Conservation (phyloP, 2,329 filamentous ascomycete genomes). For the Tolypocladium guangdongense region DNA sequence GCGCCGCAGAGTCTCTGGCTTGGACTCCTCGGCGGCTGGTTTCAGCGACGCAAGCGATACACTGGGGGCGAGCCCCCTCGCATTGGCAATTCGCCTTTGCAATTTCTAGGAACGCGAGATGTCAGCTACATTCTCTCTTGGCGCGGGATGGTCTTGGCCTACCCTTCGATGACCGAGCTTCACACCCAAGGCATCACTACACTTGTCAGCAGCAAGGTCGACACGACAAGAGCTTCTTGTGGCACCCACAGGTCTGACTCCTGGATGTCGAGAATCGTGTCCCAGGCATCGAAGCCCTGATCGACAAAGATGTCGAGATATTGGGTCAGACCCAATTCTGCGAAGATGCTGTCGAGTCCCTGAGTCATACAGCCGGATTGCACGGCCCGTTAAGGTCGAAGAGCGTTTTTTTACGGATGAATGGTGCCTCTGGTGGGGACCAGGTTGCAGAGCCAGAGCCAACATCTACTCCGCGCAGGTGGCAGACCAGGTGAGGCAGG, state of each 20-base stretch:
- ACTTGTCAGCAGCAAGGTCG: constrained; percentile 9
- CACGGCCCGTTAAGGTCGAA: not conserved
- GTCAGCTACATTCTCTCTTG: constrained; percentile 7
- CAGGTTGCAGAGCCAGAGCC: not conserved
- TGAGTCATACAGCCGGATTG: constrained; percentile 32
- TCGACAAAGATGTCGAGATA: constrained; percentile 64
- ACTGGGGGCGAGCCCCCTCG: constrained; percentile 49
- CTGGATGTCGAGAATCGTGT: constrained; percentile 72
- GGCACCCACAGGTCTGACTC: constrained; percentile 65
- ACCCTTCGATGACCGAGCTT: constrained; percentile 74
- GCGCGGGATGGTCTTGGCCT: constrained; percentile 20
- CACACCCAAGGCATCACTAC: constrained; percentile 60
- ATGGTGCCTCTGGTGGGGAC: not conserved
- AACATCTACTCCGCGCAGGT: constrained; percentile 7
- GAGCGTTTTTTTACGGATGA: not conserved
- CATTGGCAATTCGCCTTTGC: constrained; percentile 72
- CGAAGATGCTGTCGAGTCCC: constrained; percentile 54
- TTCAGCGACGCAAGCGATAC: constrained; percentile 38
- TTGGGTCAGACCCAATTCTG: constrained; percentile 67
- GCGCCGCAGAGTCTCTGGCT: constrained; percentile 40
- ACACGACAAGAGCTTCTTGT: not conserved
- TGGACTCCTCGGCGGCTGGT: constrained; percentile 41
- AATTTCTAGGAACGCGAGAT: constrained; percentile 49
- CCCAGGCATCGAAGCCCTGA: constrained; percentile 79
- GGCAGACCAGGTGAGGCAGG: not conserved